Percentiles rank a stretch among this genome's conserved stretches.
phyloP scores from a whole-genome alignment of 192 early-diverging fungal genomes.

The Podila minutissima region DNA sequence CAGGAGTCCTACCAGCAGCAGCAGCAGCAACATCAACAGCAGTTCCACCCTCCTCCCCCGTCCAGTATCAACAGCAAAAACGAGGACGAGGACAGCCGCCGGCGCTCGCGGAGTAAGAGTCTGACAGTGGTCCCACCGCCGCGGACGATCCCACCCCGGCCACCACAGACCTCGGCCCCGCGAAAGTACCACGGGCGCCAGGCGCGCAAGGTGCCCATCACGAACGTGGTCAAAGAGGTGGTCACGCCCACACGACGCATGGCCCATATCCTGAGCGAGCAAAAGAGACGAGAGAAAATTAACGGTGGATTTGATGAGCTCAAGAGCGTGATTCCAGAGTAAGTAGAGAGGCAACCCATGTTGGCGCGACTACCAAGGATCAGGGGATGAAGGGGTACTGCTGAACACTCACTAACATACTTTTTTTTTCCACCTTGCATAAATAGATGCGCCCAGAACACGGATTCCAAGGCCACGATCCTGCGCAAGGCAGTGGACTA shows the following conservation, averaged over 20 bases:
- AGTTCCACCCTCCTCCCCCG: too few species aligned
- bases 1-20: constrained; percentile 2
- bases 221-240: constrained; percentile 25
- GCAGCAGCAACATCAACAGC: constrained; percentile 9
- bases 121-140: constrained; percentile 17
- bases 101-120: constrained; percentile 15
- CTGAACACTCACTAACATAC: not conserved
- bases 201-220: constrained; percentile 9
- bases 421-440: not conserved
- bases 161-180: constrained; percentile 24
- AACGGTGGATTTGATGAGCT: constrained; percentile 55
- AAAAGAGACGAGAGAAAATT: constrained; percentile 57
- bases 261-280: constrained; percentile 56
- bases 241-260: constrained; percentile 43
- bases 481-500: constrained; percentile 5
- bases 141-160: constrained; percentile 12
- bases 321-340: constrained; percentile 46
- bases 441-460: constrained; percentile 4
- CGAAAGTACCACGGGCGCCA: constrained; percentile 33
- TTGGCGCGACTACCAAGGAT: too few species aligned
- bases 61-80: not conserved
- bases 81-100: not conserved
- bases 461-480: constrained; percentile 2
- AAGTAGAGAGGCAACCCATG: not conserved
- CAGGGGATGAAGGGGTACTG: too few species aligned